These are phyloP conservation scores for Beauveria scarabaeidicola DNA, from an alignment of 2,329 filamentous ascomycete species.

Conservation along the genomic window DNA sequence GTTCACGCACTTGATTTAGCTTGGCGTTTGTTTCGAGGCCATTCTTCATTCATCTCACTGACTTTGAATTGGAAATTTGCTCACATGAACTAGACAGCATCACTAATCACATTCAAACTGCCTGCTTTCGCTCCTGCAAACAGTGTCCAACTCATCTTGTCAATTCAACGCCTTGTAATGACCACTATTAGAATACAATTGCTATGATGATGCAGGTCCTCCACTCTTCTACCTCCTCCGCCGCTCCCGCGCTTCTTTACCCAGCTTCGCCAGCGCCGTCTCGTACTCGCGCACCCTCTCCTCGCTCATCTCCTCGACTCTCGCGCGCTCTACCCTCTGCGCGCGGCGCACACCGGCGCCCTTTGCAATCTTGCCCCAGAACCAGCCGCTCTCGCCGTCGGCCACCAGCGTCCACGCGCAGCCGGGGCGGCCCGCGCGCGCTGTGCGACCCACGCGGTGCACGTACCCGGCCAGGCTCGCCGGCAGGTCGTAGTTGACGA, in stretches of 20 bases:
- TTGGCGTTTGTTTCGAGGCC: background rate
- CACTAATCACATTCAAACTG: background rate
- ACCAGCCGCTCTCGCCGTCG: constrained; percentile 81
- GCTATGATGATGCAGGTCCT: background rate
- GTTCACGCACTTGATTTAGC: background rate
- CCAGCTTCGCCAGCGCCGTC: constrained; percentile 51
- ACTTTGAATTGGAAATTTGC: background rate
- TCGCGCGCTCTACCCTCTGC: constrained; percentile 38
- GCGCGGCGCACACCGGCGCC: constrained; percentile 40
- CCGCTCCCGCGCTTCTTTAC: constrained; percentile 44
- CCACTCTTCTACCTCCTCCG: constrained; percentile 16
- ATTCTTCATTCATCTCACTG: background rate
- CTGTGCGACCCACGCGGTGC: constrained; percentile 85
- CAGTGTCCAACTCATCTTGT: background rate
- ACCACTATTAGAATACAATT: background rate
- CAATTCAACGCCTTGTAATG: background rate
- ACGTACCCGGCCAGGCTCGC: constrained; percentile 75
- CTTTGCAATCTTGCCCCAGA: constrained; percentile 72
- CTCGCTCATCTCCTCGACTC: constrained; percentile 39
- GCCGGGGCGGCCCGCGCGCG: constrained; percentile 67
- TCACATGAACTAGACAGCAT: background rate
- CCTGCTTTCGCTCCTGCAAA: background rate
- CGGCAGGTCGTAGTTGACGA: constrained; percentile 91
- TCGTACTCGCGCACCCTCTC: constrained; percentile 41
- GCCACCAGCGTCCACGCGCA: constrained; percentile 81